phyloP scores from a whole-genome alignment of 768 basidiomycete genomes.

The Gloeopeniophorella convolvens region DNA sequence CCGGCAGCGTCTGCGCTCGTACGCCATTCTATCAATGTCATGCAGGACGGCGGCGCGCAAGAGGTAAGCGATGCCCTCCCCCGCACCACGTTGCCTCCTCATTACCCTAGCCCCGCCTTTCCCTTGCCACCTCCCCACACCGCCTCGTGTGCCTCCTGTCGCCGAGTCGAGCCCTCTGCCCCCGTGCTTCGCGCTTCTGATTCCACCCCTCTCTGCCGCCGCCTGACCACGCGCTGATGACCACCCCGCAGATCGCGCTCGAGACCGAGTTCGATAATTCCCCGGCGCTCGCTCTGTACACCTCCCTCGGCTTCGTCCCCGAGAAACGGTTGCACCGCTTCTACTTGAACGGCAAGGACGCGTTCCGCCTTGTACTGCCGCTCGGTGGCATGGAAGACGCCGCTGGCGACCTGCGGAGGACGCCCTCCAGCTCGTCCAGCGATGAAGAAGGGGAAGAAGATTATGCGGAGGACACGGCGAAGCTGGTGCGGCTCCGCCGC shows the following conservation, averaged over 20 bases:
- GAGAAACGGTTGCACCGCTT: conserved; percentile 94
- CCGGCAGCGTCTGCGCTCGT: conserved; percentile 78
- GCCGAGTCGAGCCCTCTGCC: too few relatives aligned
- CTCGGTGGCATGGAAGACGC: conserved; percentile 31
- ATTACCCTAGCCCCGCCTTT: conserved; percentile 6
- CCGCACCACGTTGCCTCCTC: conserved; percentile 16
- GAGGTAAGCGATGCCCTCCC: conserved; percentile 52
- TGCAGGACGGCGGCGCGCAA: conserved; percentile 76
- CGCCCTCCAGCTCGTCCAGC: neutral
- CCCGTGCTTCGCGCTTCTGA: too few relatives aligned
- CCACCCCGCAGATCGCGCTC: conserved; percentile 80
- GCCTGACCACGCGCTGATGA: too few relatives aligned
- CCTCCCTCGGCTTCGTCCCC: conserved; percentile 88
- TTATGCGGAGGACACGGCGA: conserved; percentile 5
- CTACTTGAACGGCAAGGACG: conserved; percentile 96
- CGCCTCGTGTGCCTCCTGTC: neutral
- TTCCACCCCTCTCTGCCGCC: too few relatives aligned
- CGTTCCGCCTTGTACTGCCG: conserved; percentile 73
- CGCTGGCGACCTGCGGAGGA: neutral
- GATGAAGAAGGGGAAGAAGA: conserved; percentile 3
- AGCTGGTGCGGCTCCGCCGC: conserved; percentile 14
- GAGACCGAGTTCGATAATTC: conserved; percentile 95
- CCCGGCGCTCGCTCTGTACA: conserved; percentile 84
- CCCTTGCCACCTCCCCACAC: too few relatives aligned
- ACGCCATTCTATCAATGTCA: conserved; percentile 71